Percentiles rank a stretch among this genome's conserved stretches.
phyloP scores from a whole-genome alignment of 202 grass and related monocot genomes.

The Digitaria exilis region DNA sequence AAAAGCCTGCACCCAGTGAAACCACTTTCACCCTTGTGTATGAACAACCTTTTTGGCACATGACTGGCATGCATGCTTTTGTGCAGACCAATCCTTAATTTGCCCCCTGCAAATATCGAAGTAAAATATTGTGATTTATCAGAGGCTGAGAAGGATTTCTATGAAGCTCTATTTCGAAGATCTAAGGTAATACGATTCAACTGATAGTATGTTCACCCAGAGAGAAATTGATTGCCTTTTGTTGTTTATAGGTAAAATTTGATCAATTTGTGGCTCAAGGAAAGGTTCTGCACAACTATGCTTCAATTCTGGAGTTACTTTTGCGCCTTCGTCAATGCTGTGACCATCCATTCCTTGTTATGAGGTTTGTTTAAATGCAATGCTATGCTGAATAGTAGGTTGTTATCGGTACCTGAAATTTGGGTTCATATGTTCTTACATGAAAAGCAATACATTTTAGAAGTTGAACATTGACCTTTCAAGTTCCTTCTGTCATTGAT shows the following conservation, averaged over 20 bases:
- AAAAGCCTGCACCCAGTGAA: neutral
- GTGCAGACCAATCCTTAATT: conserved; percentile 81
- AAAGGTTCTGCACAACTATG: conserved; percentile 94
- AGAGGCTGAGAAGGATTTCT: conserved; percentile 93
- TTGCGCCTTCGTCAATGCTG: conserved; percentile 98
- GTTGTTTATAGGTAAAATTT: conserved; percentile 78
- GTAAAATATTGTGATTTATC: conserved; percentile 93
- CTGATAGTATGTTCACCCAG: conserved; percentile 28
- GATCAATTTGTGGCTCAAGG: conserved; percentile 98
- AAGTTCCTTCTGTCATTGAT: neutral
- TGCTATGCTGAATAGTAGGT: neutral
- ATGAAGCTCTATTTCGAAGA: conserved; percentile 87
- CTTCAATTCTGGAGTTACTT: conserved; percentile 97
- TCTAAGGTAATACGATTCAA: conserved; percentile 66
- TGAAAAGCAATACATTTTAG: conserved; percentile 5
- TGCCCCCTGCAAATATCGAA: conserved; percentile 85
- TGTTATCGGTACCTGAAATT: neutral
- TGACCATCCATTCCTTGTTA: conserved; percentile 95
- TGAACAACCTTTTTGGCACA: neutral
- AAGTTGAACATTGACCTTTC: conserved; percentile 22
- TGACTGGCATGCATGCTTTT: conserved; percentile 36
- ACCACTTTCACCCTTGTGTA: neutral
- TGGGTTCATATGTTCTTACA: neutral
- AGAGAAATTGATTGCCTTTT: conserved; percentile 24
- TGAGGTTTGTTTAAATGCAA: conserved; percentile 66